Evolutionary conservation across 1,139 yeast genomes (phyloP).

Genomic region (Hanseniaspora gamundiae): DNA sequence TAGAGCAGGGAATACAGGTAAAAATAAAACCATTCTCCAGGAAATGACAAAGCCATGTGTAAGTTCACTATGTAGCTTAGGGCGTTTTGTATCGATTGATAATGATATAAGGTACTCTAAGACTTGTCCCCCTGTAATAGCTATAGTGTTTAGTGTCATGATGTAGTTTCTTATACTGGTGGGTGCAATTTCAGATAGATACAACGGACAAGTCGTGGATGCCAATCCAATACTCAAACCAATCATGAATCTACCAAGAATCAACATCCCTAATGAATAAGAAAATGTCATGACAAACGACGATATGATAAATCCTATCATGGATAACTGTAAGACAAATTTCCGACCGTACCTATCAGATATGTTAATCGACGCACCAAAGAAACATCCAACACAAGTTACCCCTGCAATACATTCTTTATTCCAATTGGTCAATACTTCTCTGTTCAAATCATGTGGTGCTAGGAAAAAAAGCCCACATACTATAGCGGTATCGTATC

Average conservation of each 20-base stretch:
- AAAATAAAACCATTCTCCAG: constrained; percentile 32
- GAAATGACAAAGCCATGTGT: neutral
- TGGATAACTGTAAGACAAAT: constrained; percentile 26
- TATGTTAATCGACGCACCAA: constrained; percentile 31
- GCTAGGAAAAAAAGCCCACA: constrained; percentile 31
- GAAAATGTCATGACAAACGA: constrained; percentile 29
- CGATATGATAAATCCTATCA: constrained; percentile 27
- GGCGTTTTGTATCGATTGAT: too few species aligned
- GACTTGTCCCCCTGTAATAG: constrained; percentile 36
- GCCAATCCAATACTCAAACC: constrained; percentile 35
- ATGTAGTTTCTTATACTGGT: constrained; percentile 29
- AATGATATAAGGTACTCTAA: too few species aligned
- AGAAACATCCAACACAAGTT: constrained; percentile 32
- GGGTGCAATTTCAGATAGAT: constrained; percentile 33
- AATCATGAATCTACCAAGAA: constrained; percentile 29
- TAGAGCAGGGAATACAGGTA: constrained; percentile 31
- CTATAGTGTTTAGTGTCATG: constrained; percentile 30
- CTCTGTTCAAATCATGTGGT: constrained; percentile 22
- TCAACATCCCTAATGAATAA: constrained; percentile 18
- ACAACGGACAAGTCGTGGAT: constrained; percentile 33
- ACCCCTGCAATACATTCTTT: constrained; percentile 32
- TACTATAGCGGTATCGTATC: constrained; percentile 33
- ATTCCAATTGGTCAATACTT: constrained; percentile 20
- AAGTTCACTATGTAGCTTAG: constrained; percentile 9
- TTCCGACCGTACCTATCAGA: constrained; percentile 30